Conservation (phyloP, 331 rosid species). For the Rhamnella rubrinervis region DNA sequence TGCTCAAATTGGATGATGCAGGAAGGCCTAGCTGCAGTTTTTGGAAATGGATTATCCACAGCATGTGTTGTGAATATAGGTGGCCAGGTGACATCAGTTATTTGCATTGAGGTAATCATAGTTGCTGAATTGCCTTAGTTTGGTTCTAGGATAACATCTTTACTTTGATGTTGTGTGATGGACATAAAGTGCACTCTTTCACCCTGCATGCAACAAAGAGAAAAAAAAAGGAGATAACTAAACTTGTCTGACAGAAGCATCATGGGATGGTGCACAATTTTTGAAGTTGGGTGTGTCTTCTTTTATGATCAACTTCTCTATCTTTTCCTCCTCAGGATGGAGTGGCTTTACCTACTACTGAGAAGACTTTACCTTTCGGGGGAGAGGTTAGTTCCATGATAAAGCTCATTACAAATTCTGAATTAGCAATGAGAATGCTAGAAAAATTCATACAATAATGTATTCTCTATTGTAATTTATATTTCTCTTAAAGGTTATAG, state of each 20-base stretch:
- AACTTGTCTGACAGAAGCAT: conserved; percentile 18
- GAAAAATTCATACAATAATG: neutral
- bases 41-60: conserved; percentile 93
- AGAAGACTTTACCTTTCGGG: conserved; percentile 86
- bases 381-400: conserved; percentile 72
- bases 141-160: neutral
- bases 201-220: conserved; percentile 3
- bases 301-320: conserved; percentile 23
- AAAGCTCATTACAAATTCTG: conserved; percentile 20
- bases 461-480: too few relatives aligned
- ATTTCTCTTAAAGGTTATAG: too few relatives aligned
- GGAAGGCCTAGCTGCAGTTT: conserved; percentile 97
- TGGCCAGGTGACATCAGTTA: conserved; percentile 87
- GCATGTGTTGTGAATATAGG: conserved; percentile 92
- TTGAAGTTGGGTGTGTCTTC: conserved; percentile 8
- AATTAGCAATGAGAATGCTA: neutral
- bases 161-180: neutral
- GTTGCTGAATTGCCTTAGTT: conserved; percentile 16
- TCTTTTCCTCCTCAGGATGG: conserved; percentile 68
- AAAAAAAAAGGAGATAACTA: conserved; percentile 2
- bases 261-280: conserved; percentile 10
- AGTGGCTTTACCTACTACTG: conserved; percentile 74
- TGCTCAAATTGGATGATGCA: conserved; percentile 43
- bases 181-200: neutral
- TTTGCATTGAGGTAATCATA: conserved; percentile 81